Conservation (phyloP, 2,329 filamentous ascomycete genomes). For the Calonectria crousiana region DNA sequence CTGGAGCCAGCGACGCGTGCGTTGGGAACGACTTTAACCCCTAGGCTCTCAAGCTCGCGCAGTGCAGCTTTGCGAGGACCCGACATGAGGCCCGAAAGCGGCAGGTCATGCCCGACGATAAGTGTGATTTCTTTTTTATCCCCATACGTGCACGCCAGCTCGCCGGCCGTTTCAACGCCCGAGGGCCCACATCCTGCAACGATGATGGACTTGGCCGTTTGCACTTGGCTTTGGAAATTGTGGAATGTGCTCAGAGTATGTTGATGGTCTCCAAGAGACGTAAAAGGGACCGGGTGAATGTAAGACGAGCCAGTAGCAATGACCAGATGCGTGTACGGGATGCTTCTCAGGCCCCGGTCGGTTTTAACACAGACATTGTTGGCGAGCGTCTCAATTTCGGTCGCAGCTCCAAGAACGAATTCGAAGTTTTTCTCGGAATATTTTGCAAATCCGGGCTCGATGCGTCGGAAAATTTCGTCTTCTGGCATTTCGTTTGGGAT, state of each 20-base stretch:
- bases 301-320: constrained; percentile 24
- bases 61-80: neutral
- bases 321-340: constrained; percentile 11
- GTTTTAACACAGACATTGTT: neutral
- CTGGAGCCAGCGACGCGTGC: neutral
- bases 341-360: neutral
- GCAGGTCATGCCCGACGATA: neutral
- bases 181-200: constrained; percentile 47
- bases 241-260: constrained; percentile 51
- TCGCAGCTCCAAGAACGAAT: constrained; percentile 2
- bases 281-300: constrained; percentile 53
- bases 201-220: constrained; percentile 45
- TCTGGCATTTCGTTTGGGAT: constrained; percentile 3
- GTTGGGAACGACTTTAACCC: neutral
- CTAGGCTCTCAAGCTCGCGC: neutral
- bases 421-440: constrained; percentile 1
- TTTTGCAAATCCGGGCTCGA: constrained; percentile 10
- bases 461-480: neutral
- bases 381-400: neutral
- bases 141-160: constrained; percentile 44
- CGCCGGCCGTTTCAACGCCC: constrained; percentile 46
- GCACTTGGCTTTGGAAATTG: constrained; percentile 47
- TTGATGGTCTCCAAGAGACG: constrained; percentile 52
- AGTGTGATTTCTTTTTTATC: constrained; percentile 39
- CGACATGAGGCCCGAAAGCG: neutral